These are phyloP conservation scores for Aspergillus eucalypticola DNA, from an alignment of 2,329 filamentous ascomycete genomes.

Conservation along the genomic window DNA sequence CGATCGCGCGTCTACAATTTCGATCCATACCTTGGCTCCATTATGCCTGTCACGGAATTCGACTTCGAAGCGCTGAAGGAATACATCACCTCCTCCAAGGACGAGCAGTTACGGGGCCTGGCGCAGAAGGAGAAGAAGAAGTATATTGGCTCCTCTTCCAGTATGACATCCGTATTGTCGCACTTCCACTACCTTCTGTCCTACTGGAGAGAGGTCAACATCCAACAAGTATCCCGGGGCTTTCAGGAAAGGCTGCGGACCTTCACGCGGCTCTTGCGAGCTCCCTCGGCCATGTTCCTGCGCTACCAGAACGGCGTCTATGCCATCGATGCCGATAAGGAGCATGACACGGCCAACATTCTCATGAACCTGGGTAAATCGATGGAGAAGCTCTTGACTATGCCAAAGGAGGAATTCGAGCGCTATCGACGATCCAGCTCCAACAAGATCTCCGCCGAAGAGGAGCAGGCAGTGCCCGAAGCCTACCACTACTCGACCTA, in stretches of 20 bases:
- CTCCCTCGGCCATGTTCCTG: slow-evolving; percentile 78
- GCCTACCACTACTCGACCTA: slow-evolving; percentile 84
- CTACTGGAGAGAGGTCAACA: slow-evolving; percentile 72
- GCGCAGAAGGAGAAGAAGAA: slow-evolving; percentile 68
- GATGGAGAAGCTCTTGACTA: slow-evolving; percentile 91
- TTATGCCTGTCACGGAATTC: slow-evolving; percentile 92
- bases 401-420: slow-evolving; percentile 80
- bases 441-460: slow-evolving; percentile 65
- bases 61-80: slow-evolving; percentile 83
- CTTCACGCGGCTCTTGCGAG: slow-evolving; percentile 72
- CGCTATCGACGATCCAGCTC: slow-evolving; percentile 72
- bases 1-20: slow-evolving; percentile 92
- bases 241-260: slow-evolving; percentile 63
- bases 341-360: slow-evolving; percentile 81
- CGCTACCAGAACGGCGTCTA: slow-evolving; percentile 82
- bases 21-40: slow-evolving; percentile 86
- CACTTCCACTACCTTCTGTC: slow-evolving; percentile 95
- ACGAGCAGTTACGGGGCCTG: slow-evolving; percentile 68
- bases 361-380: slow-evolving; percentile 91
- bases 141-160: slow-evolving; percentile 94
- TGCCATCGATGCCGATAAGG: slow-evolving; percentile 93
- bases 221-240: slow-evolving; percentile 64
- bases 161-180: slow-evolving; percentile 82
- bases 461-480: slow-evolving; percentile 71
- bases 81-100: slow-evolving; percentile 90